Percentiles rank a stretch among this genome's conserved stretches.
Conservation (phyloP, 179 eudicot genomes). For the Spergularia azorica region DNA sequence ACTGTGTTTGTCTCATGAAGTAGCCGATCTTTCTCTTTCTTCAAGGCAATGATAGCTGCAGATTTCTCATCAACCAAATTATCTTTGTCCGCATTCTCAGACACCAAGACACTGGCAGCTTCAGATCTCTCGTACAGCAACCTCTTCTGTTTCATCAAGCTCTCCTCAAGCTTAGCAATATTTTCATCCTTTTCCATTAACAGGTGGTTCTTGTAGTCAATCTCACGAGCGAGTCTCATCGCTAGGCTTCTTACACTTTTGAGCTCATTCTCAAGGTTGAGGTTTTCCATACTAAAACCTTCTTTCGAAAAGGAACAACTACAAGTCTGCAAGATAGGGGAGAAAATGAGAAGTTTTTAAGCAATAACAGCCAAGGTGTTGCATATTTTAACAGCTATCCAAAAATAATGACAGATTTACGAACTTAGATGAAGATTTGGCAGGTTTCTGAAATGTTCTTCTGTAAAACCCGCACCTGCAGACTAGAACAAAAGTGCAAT, state of each 20-base stretch:
- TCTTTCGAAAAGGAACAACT: not conserved
- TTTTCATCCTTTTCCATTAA: slow-evolving; percentile 24
- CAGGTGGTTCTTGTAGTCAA: slow-evolving; percentile 35
- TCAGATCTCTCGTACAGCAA: slow-evolving; percentile 20
- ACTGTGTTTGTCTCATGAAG: slow-evolving; percentile 5
- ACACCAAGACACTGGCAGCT: slow-evolving; percentile 15
- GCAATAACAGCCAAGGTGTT: not conserved
- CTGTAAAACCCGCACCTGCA: too few species aligned
- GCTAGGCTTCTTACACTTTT: slow-evolving; percentile 24
- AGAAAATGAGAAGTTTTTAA: not conserved
- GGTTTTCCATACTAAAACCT: slow-evolving; percentile 18
- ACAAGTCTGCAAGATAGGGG: not conserved
- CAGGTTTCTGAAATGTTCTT: too few species aligned
- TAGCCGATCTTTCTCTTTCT: slow-evolving; percentile 23
- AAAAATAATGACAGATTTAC: not conserved
- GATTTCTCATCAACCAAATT: slow-evolving; percentile 20
- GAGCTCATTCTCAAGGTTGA: slow-evolving; percentile 21
- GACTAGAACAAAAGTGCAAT: too few species aligned
- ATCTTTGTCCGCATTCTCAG: slow-evolving; percentile 21
- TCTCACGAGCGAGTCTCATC: slow-evolving; percentile 29
- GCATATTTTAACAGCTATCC: not conserved
- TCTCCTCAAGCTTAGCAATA: not conserved
- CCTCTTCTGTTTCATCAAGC: slow-evolving; percentile 18
- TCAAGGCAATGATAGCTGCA: not conserved
- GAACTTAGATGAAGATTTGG: not conserved